Conservation (phyloP, 768 basidiomycete species). For the Pleurotus pulmonarius region DNA sequence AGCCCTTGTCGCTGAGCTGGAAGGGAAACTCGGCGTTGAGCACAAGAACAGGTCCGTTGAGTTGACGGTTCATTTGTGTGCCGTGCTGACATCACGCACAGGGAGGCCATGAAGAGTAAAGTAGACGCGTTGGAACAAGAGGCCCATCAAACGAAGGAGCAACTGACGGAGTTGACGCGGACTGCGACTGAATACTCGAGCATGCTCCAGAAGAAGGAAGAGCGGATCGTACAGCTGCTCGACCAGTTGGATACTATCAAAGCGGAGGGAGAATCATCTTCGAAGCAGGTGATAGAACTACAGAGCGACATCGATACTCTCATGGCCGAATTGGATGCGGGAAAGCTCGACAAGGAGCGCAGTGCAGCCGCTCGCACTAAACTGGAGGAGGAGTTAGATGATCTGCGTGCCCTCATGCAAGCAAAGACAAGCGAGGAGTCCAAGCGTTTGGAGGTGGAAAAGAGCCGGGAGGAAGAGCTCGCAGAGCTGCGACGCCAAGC, state of each 20-base stretch:
- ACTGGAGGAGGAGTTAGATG: constrained; percentile 81
- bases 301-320: constrained; percentile 67
- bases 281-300: constrained; percentile 63
- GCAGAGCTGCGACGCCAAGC: constrained; percentile 63
- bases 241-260: constrained; percentile 53
- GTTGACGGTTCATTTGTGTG: neutral
- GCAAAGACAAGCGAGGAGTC: constrained; percentile 87
- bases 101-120: constrained; percentile 61
- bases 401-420: constrained; percentile 76
- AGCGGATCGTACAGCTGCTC: constrained; percentile 53
- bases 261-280: constrained; percentile 47
- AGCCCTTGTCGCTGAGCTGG: constrained; percentile 56
- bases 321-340: constrained; percentile 55
- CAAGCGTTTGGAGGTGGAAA: constrained; percentile 78
- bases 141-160: constrained; percentile 67
- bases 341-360: constrained; percentile 46
- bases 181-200: constrained; percentile 72
- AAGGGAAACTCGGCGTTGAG: constrained; percentile 67
- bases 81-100: constrained; percentile 22
- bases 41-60: constrained; percentile 54
- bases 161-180: constrained; percentile 73
- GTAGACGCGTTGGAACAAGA: constrained; percentile 63
- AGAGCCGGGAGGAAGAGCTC: constrained; percentile 85
- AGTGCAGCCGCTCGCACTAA: constrained; percentile 49
- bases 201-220: constrained; percentile 76